Conservation (phyloP, 768 basidiomycete genomes). For the Postia placenta region DNA sequence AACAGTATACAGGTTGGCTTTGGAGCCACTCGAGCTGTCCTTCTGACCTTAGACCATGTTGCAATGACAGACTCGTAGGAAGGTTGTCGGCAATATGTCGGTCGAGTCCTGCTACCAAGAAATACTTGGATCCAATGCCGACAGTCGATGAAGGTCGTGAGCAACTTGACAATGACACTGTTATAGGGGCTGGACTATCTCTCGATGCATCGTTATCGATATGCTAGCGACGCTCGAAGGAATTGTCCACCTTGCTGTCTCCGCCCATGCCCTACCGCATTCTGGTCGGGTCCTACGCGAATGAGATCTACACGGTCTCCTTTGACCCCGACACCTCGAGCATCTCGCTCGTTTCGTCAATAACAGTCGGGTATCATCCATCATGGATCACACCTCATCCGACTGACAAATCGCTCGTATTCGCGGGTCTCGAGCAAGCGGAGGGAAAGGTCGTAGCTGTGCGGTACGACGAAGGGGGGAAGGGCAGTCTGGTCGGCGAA, state of each 20-base stretch:
- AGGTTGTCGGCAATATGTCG: too few species aligned
- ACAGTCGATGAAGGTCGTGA: too few species aligned
- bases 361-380: conserved; percentile 55
- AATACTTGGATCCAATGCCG: too few species aligned
- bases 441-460: conserved; percentile 63
- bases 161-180: too few species aligned
- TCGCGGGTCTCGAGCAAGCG: conserved; percentile 58
- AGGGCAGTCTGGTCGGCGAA: conserved; percentile 43
- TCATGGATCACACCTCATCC: conserved; percentile 74
- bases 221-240: too few species aligned
- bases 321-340: conserved; percentile 50
- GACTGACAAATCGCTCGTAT: conserved; percentile 48
- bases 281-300: conserved; percentile 60
- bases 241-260: not conserved
- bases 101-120: too few species aligned
- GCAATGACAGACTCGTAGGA: too few species aligned
- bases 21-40: too few species aligned
- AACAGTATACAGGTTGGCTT: too few species aligned
- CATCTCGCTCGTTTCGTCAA: conserved; percentile 38
- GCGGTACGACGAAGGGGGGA: conserved; percentile 47
- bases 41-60: too few species aligned
- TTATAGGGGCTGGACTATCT: too few species aligned
- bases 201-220: too few species aligned
- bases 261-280: conserved; percentile 32
- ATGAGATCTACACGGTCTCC: conserved; percentile 52